Evolutionary conservation across 2,329 filamentous ascomycete genomes (phyloP).

Genomic region (Monosporascus sp.): DNA sequence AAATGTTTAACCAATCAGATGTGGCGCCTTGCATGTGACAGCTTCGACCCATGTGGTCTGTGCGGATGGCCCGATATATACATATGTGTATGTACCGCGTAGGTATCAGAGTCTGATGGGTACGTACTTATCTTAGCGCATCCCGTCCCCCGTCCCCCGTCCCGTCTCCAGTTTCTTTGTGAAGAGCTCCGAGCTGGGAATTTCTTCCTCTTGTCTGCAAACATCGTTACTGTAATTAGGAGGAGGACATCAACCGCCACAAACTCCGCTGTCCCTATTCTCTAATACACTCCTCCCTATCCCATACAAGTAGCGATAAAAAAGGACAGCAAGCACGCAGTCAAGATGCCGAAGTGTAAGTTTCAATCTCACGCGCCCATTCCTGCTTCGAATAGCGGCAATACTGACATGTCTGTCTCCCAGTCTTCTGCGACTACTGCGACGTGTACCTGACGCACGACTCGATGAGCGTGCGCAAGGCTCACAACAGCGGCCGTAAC

Average conservation of each 20-base stretch:
- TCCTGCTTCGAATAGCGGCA: not conserved
- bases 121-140: too few relatives aligned
- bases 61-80: not conserved
- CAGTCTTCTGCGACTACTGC: constrained; percentile 95
- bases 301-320: not conserved
- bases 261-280: too few relatives aligned
- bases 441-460: constrained; percentile 99
- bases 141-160: too few relatives aligned
- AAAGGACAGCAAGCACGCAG: not conserved
- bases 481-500: constrained; percentile 94
- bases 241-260: too few relatives aligned
- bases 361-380: constrained; percentile 18
- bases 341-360: constrained; percentile 85
- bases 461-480: constrained; percentile 99
- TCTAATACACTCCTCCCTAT: not conserved
- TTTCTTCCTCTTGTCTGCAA: too few relatives aligned
- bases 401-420: constrained; percentile 15
- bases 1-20: not conserved
- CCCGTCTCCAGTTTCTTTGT: too few relatives aligned
- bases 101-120: too few relatives aligned
- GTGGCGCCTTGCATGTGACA: not conserved
- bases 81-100: too few relatives aligned
- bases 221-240: too few relatives aligned
- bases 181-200: too few relatives aligned
- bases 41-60: not conserved